Evolutionary conservation across 495 filamentous ascomycete genomes (phyloP).

Genomic region (Neurospora sp.): DNA sequence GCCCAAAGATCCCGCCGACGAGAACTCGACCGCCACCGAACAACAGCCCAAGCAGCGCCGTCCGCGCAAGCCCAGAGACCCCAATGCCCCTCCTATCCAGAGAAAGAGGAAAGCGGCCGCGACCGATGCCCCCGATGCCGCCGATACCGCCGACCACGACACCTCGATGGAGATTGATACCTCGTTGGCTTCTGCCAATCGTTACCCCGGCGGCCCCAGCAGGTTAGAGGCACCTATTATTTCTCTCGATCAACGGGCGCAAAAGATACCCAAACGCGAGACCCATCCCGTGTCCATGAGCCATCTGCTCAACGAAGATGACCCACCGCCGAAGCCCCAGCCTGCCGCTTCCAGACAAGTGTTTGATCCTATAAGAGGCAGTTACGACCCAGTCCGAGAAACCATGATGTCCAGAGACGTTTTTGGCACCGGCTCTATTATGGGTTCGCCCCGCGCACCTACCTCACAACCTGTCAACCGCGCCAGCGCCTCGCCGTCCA

Average conservation of each 20-base stretch:
- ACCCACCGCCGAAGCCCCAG: constrained; percentile 29
- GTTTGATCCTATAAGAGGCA: constrained; percentile 77
- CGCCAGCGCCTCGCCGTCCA: constrained; percentile 80
- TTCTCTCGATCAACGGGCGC: constrained; percentile 19
- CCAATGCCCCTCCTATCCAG: constrained; percentile 40
- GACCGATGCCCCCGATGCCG: constrained; percentile 15
- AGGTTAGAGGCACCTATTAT: not conserved
- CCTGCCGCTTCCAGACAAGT: constrained; percentile 58
- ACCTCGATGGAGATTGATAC: constrained; percentile 22
- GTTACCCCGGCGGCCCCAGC: not conserved
- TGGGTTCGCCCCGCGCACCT: constrained; percentile 45
- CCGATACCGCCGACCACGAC: constrained; percentile 25
- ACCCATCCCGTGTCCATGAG: constrained; percentile 33
- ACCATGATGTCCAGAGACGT: constrained; percentile 36
- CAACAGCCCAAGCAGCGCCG: constrained; percentile 39
- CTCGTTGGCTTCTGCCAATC: constrained; percentile 13
- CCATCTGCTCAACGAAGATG: constrained; percentile 36
- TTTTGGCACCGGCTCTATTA: constrained; percentile 38
- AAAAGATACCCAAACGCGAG: constrained; percentile 30
- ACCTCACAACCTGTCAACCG: constrained; percentile 38
- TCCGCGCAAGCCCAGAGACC: constrained; percentile 45
- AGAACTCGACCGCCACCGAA: constrained; percentile 29
- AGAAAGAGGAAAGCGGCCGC: constrained; percentile 40
- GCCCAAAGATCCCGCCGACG: constrained; percentile 33
- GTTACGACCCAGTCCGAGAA: constrained; percentile 47